Percentiles rank a stretch among this genome's conserved stretches.
Evolutionary conservation across 1,284 basidiomycete genomes (phyloP).

Genomic region (Puccinia novopanici): DNA sequence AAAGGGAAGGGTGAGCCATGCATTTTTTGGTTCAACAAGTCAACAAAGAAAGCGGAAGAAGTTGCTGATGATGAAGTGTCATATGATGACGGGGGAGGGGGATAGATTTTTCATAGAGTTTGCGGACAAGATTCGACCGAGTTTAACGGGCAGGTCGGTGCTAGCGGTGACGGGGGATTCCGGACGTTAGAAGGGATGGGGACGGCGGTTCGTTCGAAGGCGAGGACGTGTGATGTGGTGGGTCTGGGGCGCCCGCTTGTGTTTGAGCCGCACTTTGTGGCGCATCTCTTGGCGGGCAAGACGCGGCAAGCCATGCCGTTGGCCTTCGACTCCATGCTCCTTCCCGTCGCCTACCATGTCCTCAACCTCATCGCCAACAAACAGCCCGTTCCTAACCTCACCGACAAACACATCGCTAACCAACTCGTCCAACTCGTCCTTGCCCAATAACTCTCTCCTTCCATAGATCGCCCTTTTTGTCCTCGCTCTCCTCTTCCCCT

Average conservation of each 20-base stretch:
- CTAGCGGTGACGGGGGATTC: constrained; percentile 65
- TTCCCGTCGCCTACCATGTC: constrained; percentile 20
- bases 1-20: constrained; percentile 34
- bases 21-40: too few relatives aligned
- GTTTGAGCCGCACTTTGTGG: constrained; percentile 62
- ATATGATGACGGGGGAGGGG: neutral
- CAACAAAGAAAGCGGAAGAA: neutral
- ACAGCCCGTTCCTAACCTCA: neutral
- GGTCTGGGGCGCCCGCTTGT: constrained; percentile 63
- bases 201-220: constrained; percentile 54
- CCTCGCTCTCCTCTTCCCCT: too few relatives aligned
- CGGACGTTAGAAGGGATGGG: constrained; percentile 62
- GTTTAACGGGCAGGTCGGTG: constrained; percentile 58
- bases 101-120: constrained; percentile 60
- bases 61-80: neutral
- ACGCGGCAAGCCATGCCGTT: constrained; percentile 56
- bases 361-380: constrained; percentile 8
- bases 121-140: constrained; percentile 60
- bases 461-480: too few relatives aligned
- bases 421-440: neutral
- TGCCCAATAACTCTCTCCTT: neutral
- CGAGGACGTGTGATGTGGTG: constrained; percentile 58
- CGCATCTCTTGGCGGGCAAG: constrained; percentile 60
- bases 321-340: constrained; percentile 17
- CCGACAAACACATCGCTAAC: neutral